Percentiles rank a stretch among this genome's conserved stretches.
Conservation (phyloP, 768 basidiomycete genomes). For the Amyloporia xantha region DNA sequence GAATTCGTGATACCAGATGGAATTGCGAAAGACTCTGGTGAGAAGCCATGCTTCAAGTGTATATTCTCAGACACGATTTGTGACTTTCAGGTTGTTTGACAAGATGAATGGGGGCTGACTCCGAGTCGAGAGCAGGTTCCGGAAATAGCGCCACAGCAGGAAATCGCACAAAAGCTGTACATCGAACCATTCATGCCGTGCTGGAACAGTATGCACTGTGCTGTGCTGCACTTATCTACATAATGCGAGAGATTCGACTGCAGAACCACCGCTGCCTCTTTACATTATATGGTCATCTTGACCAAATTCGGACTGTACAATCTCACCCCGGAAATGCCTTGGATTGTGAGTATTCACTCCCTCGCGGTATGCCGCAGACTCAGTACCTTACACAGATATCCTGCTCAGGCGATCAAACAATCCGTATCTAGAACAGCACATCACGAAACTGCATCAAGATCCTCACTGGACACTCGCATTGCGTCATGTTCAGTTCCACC, state of each 20-base stretch:
- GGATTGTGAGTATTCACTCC: slow-evolving; percentile 72
- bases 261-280: slow-evolving; percentile 88
- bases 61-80: too few relatives aligned
- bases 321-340: slow-evolving; percentile 99
- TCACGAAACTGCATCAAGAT: slow-evolving; percentile 97
- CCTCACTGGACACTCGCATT: slow-evolving; percentile 98
- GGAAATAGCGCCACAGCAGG: too few relatives aligned
- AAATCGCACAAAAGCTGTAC: too few relatives aligned
- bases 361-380: background rate
- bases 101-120: too few relatives aligned
- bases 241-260: slow-evolving; percentile 64
- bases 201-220: background rate
- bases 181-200: too few relatives aligned
- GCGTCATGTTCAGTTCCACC: slow-evolving; percentile 99
- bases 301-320: slow-evolving; percentile 95
- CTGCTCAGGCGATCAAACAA: slow-evolving; percentile 94
- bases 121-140: too few relatives aligned
- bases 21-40: too few relatives aligned
- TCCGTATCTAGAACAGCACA: slow-evolving; percentile 99
- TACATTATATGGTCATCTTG: slow-evolving; percentile 88
- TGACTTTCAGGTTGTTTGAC: too few relatives aligned
- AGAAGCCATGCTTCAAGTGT: too few relatives aligned
- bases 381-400: slow-evolving; percentile 50
- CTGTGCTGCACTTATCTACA: slow-evolving; percentile 19
- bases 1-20: too few relatives aligned